A percentile compares a stretch with the other conserved stretches of the same genome.
Conservation (phyloP, 768 basidiomycete species). For the Hygrocybe coccinea region DNA sequence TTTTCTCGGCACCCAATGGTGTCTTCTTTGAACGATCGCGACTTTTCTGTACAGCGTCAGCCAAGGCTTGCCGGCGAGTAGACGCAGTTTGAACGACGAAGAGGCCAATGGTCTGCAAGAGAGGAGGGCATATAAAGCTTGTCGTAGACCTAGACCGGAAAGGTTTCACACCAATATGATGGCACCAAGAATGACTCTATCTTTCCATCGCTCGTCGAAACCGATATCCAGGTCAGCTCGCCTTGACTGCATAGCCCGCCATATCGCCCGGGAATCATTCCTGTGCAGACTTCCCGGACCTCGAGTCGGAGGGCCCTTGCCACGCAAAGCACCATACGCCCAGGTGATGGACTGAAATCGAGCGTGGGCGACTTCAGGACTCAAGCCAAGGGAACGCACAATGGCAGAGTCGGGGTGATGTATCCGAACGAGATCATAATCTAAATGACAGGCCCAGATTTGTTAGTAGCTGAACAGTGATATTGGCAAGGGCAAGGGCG, state of each 20-base stretch:
- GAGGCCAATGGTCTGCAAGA: no score
- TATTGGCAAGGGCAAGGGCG: no score
- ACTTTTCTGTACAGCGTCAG: not conserved
- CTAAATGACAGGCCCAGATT: constrained; percentile 37
- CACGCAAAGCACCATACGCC: constrained; percentile 58
- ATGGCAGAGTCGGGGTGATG: constrained; percentile 67
- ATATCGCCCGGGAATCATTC: constrained; percentile 12
- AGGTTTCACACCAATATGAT: constrained; percentile 42
- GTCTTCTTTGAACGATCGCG: not conserved
- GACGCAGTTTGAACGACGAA: not conserved
- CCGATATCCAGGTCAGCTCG: constrained; percentile 27
- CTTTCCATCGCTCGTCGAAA: constrained; percentile 47
- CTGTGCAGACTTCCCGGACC: constrained; percentile 12
- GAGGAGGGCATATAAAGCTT: no score
- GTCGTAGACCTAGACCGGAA: not conserved
- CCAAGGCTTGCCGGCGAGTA: constrained; percentile 5
- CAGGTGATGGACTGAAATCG: constrained; percentile 61
- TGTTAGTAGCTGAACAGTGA: no score
- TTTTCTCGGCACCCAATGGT: no score
- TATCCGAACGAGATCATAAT: constrained; percentile 67
- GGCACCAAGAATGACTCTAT: constrained; percentile 43
- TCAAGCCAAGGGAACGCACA: constrained; percentile 31
- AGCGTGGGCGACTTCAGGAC: constrained; percentile 45
- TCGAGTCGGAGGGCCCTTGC: constrained; percentile 24
- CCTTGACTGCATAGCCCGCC: constrained; percentile 11